Base-by-base conservation (phyloP, 768 basidiomycete species). In the Dendrothele bispora region DNA sequence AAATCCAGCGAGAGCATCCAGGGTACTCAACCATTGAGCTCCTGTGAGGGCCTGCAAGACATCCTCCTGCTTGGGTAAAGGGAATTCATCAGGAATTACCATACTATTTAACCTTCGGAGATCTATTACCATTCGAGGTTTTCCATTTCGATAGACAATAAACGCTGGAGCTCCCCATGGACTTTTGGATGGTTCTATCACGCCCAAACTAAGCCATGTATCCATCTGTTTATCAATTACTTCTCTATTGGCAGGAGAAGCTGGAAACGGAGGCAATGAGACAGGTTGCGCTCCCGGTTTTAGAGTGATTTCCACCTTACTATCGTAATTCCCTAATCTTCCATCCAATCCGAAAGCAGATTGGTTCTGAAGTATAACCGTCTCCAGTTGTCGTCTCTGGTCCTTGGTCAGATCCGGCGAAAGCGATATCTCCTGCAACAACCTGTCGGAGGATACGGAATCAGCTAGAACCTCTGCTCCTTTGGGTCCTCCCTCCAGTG, bases 1-100 rank as follows among this genome's bases (percentile, higher is more conserved):
- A 48, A 66, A 68, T 5, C 67, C 62, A 0, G 66, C 48, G 1
- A 63, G 50, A 6, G 63, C 60, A 52, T 68, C 66, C 29, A 68
- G 39, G 2, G 63, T 49, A 10, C 61, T 50, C 3, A 68, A 52
- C 11, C 43, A 53, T 37, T 58, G 48, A 20, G 50, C 25, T 3
- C 60, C 61, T n/a, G 44, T 52, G 15, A 61, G 43, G 2, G 57
- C 53, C 30, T 51, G 50, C 7, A 63, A 24, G 2, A 63, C 60
- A 12, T 55, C 52, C n/a, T 29, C 35, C 40, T 61, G 59, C 24
- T 49, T 24, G 12, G 59, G 59, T 14, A 61, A 32, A 29, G 59
- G 59, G 41, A 57, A 61, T 38, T 61, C 53, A 39, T 61, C 59
- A 2, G 55, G 48, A 2, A 62, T 48, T 5, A 55, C 15, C 29